Evolutionary conservation across 1,284 basidiomycete species (phyloP), one percentile per base, ranked within the genome.

Genomic region (Irpex rosettiformis): DNA sequence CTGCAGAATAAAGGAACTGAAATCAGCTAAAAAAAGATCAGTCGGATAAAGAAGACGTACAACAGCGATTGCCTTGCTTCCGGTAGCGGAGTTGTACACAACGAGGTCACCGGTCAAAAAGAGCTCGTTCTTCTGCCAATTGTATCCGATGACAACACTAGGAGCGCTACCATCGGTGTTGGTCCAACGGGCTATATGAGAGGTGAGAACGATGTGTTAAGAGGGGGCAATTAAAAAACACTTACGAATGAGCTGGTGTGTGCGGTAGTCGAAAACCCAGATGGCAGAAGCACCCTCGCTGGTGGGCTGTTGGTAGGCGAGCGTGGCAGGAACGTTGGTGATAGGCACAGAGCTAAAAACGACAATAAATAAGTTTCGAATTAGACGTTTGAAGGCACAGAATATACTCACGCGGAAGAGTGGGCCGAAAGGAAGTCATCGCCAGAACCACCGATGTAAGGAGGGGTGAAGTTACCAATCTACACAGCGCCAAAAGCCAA

Each of bases 131-230:
- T 22, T 51, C 48, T 51, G 48, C 48, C 48, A 51, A 24, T 51
- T 51, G 48, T 51, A 51, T 5, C 48, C 48, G 27, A 51, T 51
- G 48, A 51, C 48, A 24, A 51, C 48, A n/a, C 18, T 51, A 24
- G 48, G 48, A 6, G 27, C 48, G 8, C 48, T 51, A 2, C 48
- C 48, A 51, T 51, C 48, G 18, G 27, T 28, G 48, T 51, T 51
- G 48, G 27, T 28, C 48, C 48, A 51, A 24, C 48, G 48, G 11
- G 48, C 48, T 51, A 47, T 47, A 51, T 3, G 10, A 21, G 27
- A 27, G 10, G 8, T 28, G 27, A 22, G 10, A 3, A 27, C 21
- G 13, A 13, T 24, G 48, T 16, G 18, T 27, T 24, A 13, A 3
- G 21, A 8, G 3, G 11, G 3, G 13, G 24, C 7, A 27, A 16